phyloP scores from a whole-genome alignment of 1,284 basidiomycete species.

The Malassezia vespertilionis region DNA sequence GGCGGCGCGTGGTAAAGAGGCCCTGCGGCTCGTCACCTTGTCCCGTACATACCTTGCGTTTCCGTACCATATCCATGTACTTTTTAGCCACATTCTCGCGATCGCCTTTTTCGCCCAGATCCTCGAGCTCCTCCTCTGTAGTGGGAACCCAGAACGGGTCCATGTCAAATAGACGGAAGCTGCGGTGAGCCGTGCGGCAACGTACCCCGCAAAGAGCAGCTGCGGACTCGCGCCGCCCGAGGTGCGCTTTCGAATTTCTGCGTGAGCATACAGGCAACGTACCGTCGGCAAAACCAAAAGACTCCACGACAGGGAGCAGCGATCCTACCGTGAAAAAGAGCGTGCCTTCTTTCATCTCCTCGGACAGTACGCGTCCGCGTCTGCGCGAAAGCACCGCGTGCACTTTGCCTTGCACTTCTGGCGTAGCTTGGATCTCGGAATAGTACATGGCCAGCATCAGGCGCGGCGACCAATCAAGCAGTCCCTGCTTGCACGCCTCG shows the following conservation, averaged over 20 bases:
- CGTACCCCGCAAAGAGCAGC: conserved; percentile 84
- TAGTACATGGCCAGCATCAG: conserved; percentile 97
- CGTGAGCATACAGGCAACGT: conserved; percentile 26
- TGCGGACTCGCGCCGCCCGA: conserved; percentile 94
- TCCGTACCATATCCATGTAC: conserved; percentile 81
- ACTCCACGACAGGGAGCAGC: conserved; percentile 87
- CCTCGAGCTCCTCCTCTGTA: conserved; percentile 93
- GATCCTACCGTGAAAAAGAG: conserved; percentile 85
- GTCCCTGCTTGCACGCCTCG: conserved; percentile 74
- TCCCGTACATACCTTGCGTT: conserved; percentile 26
- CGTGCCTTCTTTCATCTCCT: conserved; percentile 98
- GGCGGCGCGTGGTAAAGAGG: conserved; percentile 29
- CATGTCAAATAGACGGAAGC: conserved; percentile 42
- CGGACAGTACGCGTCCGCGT: conserved; percentile 79
- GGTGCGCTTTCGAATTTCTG: conserved; percentile 89
- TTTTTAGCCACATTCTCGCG: conserved; percentile 81
- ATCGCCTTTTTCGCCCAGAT: conserved; percentile 90
- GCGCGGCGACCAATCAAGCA: conserved; percentile 94
- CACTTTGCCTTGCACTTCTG: conserved; percentile 93
- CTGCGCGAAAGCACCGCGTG: conserved; percentile 87
- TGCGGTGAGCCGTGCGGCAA: conserved; percentile 5
- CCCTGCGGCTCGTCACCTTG: conserved; percentile 16
- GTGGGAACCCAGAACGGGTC: conserved; percentile 99
- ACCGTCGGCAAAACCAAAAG: conserved; percentile 96
- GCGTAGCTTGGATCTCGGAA: conserved; percentile 95